Evolutionary conservation across 139 green algal genomes (phyloP), one percentile per base, ranked within the genome.

Genomic region (Chlorella vulgaris): DNA sequence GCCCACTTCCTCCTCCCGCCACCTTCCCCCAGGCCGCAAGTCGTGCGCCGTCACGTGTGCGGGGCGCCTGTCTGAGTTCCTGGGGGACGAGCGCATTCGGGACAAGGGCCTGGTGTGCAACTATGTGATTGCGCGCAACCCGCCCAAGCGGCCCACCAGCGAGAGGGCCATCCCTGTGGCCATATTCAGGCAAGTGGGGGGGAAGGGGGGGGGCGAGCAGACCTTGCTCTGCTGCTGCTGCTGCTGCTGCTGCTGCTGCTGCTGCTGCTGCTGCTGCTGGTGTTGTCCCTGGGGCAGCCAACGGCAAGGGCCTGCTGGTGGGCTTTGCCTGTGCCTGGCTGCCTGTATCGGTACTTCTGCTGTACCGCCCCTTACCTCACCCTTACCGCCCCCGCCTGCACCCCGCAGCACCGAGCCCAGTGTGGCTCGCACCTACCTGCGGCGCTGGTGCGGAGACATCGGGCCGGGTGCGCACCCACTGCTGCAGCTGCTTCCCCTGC

Each of bases 51-150:
- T 96, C 83, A 98, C 94, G 26, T 97, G 91, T 29, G 96, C 96
- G 58, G 90, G 86, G 74, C 91, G 96, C 21, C 91, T 99, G 60
- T 90, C 88, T 5, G 80, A 93, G 60, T 99, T 99, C 86, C 90
- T 99, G 80, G 95, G 94, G 6, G 94, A 96, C 74, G 94, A 96
- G 69, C 92, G 93, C 80, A 92, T 99, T 85, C 96, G 95, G 89
- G 95, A 99, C 88, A 98, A 98, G 91, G 84, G 89, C 29, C 85
- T 92, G 58, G 89, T 90, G 76, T 92, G 89, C 70, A 87, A 92
- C 71, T 92, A 92, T 58, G 83, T 92, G n/a, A 78, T 92, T 29
- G 85, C 89, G 21, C 63, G 67, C 53, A 76, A 81, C 55, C 89
- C 89, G 21, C 42, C 78, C 58, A 84, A 79, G 53, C 75, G 74